Base-by-base conservation (phyloP, 805 yeast species). In the Tetrapisispora pingtungensis region DNA sequence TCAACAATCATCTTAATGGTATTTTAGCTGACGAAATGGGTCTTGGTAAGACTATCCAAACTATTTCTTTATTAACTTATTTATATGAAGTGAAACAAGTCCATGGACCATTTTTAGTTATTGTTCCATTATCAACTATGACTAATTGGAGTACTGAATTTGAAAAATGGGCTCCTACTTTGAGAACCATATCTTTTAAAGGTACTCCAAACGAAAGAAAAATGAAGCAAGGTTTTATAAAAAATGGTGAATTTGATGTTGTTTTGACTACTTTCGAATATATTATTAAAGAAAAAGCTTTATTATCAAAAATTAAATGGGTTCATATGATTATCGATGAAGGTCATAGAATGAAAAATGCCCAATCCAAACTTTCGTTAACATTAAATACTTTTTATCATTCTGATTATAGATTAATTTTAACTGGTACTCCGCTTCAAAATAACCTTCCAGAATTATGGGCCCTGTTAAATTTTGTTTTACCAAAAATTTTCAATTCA, bases 21-120 rank as follows among this genome's bases (percentile, higher is more conserved):
- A 93, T 93, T 52, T 68, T 93, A 46, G 99, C 99, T 1, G 99
- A 93, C 70, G 99, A 93, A 66, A 93, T 93, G 99, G 99, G 99
- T 50, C 72, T 93, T 49, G 99, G 99, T 64, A 93, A 93, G 62
- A 93, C 99, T 65, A 71, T 56, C 75, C 94, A 84, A 62, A 77
- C 89, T n/a, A 80, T 84, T 46, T 83, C 93, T 0, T 68, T 84
- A 52, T 69, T 84, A 18, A 74, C 90, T 1, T 80, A 85, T 57
- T 67, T 85, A 44, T 74, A 75, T 46, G 94, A 84, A 57, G 69
- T 64, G 34, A 84, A 84, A 55, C 74, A 79, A 44, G 75, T 72
- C 38, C 74, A 72, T 39, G 86, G 81, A 28, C 85, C 85, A 46
- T 84, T 80, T 53, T 72, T 84, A 57, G 86, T 84, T 36, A 80